phyloP scores from a whole-genome alignment of 306 rosid species.

The Castanopsis chinensis region DNA sequence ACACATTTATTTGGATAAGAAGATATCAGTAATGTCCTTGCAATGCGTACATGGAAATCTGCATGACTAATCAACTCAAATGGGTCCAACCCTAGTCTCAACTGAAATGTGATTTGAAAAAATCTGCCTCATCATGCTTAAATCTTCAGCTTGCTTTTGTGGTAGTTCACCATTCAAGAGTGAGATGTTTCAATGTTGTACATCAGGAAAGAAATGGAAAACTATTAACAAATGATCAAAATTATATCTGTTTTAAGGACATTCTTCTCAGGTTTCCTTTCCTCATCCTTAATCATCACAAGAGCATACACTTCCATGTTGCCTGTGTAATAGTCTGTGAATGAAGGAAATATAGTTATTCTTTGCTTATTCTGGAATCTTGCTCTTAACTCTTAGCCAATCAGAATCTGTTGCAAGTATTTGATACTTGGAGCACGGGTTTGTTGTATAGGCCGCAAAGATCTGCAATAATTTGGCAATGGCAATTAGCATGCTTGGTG shows the following conservation, averaged over 20 bases:
- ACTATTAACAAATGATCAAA: background rate
- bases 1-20: background rate
- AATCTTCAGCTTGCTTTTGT: background rate
- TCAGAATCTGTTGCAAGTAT: slow-evolving; percentile 2
- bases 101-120: background rate
- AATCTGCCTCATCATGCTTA: background rate
- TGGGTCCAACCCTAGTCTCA: background rate
- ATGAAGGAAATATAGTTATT: background rate
- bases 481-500: slow-evolving; percentile 95
- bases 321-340: background rate
- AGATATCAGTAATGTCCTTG: background rate
- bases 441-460: slow-evolving; percentile 74
- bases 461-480: slow-evolving; percentile 90
- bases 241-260: background rate
- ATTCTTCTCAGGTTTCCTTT: background rate
- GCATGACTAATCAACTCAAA: background rate
- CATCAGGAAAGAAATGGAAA: background rate
- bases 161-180: background rate
- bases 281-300: background rate
- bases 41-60: background rate
- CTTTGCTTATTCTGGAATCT: background rate
- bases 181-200: background rate
- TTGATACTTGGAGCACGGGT: slow-evolving; percentile 11
- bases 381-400: background rate
- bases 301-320: background rate